Evolutionary conservation across 305 asterid genomes (phyloP), one percentile per base, ranked within the genome.

Genomic region (Rubia peregrina): DNA sequence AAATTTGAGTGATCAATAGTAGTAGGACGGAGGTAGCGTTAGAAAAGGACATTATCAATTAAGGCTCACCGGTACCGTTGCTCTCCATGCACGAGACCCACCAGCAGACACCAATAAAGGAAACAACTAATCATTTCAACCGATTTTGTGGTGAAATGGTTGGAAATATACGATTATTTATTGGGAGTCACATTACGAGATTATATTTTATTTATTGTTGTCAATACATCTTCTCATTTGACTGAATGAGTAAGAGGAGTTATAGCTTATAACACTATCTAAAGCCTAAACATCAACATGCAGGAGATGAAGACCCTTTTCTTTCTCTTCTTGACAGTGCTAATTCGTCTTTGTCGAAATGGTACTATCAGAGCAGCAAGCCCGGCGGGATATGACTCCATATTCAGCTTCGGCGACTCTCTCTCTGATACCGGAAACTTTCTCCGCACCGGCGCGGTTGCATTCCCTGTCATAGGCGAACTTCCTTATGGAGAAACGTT

Each of bases 361-460:
- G 4, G 19, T 56, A 8, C 33, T 56, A 1, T 56, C 33, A 19
- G 8, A n/a, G 1, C 62, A 19, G 62, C 62, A 8, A 56, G 14
- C 14, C 62, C 62, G 62, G 62, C 33, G 7, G 62, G 62, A 56
- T 56, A 56, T 56, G 33, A 56, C 62, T 56, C 89, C 10, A 87
- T 89, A 71, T 87, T 85, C 82, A 86, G 97, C 85, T 91, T 89
- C 43, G 96, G 97, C 5, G 95, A 91, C 74, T 91, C 96, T 2
- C 92, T 91, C 0, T 86, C 96, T 21, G 96, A 87, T 26, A 87
- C 96, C 7, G 97, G 97, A 19, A 91, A 91, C 53, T 83, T 89
- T 64, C 85, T 87, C 36, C 86, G 49, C 63, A 86, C 95, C 14
- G 88, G 91, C 0, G 88, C 97, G 49, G 65, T 86, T 56, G 76